A percentile compares a stretch with the other conserved stretches of the same genome.
These are phyloP conservation scores for Microdochium trichocladiopsis DNA, from an alignment of 2,329 filamentous ascomycete genomes.

Conservation along the genomic window DNA sequence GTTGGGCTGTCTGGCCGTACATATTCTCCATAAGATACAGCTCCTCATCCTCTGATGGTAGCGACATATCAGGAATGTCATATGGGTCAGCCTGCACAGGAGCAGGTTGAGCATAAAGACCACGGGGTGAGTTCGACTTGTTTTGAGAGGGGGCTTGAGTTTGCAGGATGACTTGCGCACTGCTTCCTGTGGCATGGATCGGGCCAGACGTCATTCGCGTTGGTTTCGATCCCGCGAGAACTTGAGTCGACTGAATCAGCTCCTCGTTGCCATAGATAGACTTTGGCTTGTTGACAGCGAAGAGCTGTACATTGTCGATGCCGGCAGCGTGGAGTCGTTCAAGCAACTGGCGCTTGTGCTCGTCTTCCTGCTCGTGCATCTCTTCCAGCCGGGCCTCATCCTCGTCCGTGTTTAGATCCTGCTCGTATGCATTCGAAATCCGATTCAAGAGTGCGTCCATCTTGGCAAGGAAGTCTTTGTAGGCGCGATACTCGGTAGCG, in stretches of 20 bases:
- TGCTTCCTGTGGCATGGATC: constrained; percentile 18
- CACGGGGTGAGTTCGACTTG: neutral
- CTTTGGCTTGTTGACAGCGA: constrained; percentile 10
- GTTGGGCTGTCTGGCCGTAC: neutral
- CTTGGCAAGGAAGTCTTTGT: constrained; percentile 31
- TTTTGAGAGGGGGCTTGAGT: constrained; percentile 32
- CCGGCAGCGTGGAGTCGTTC: constrained; percentile 33
- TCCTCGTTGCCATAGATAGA: neutral
- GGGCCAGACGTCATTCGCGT: neutral
- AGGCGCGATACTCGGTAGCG: constrained; percentile 30
- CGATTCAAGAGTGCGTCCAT: constrained; percentile 37
- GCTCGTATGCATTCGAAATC: constrained; percentile 42
- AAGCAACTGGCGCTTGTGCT: constrained; percentile 34
- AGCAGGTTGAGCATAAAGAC: neutral
- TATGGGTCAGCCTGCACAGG: neutral
- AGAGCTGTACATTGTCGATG: constrained; percentile 32
- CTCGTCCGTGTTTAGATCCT: constrained; percentile 42
- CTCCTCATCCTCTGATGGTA: constrained; percentile 5
- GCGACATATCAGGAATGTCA: neutral
- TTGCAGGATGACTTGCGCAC: constrained; percentile 42
- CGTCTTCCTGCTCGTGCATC: constrained; percentile 27
- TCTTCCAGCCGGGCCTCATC: constrained; percentile 43
- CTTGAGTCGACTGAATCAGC: neutral
- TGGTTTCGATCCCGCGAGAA: neutral
- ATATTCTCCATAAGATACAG: neutral